Conservation (phyloP, 371 early-diverging fungal genomes). For the Phascolomyces articulosus region DNA sequence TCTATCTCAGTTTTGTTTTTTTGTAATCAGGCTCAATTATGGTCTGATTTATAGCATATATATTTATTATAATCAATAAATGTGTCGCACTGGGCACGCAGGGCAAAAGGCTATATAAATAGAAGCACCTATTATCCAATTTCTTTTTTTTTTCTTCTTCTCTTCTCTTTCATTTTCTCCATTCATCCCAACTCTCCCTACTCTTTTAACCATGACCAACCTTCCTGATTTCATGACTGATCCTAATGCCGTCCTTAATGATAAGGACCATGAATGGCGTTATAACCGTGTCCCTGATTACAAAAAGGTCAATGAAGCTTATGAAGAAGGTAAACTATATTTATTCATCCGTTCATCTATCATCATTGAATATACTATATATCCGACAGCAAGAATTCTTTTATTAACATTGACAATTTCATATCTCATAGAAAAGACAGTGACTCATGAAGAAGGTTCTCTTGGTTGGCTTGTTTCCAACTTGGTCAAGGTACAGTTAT, state of each 20-base stretch:
- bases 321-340: conserved; percentile 37
- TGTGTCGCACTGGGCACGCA: neutral
- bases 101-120: too few relatives aligned
- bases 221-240: conserved; percentile 60
- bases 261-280: conserved; percentile 52
- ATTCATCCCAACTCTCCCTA: neutral
- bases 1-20: too few relatives aligned
- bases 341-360: too few relatives aligned
- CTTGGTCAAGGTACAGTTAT: conserved; percentile 44
- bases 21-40: too few relatives aligned
- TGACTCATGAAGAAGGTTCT: conserved; percentile 46
- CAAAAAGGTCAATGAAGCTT: conserved; percentile 48
- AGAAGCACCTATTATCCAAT: too few relatives aligned
- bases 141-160: neutral
- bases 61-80: too few relatives aligned
- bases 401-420: too few relatives aligned
- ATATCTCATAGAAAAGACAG: conserved; percentile 42
- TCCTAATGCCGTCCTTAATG: conserved; percentile 56
- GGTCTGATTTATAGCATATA: too few relatives aligned
- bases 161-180: neutral
- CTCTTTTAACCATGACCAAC: conserved; percentile 18
- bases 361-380: too few relatives aligned
- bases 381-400: too few relatives aligned
- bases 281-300: conserved; percentile 54
- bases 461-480: conserved; percentile 52